A percentile compares a stretch with the other conserved stretches of the same genome.
phyloP scores from a whole-genome alignment of 2,329 filamentous ascomycete species.

The Ophiobolus disseminans region DNA sequence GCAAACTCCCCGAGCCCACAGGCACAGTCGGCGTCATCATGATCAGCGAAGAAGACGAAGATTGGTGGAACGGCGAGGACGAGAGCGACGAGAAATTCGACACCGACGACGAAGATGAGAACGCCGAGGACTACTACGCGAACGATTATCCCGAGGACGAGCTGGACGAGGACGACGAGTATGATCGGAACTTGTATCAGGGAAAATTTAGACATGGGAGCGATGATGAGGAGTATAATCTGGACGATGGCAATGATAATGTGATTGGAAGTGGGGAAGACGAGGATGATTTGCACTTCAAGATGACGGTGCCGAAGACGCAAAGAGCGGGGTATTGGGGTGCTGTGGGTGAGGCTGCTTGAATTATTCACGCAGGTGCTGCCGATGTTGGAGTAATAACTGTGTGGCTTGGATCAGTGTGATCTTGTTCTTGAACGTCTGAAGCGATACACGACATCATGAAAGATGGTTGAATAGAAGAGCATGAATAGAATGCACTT shows the following conservation, averaged over 20 bases:
- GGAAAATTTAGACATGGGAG: constrained; percentile 46
- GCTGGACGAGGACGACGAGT: constrained; percentile 74
- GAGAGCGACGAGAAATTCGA: constrained; percentile 61
- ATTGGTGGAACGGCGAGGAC: constrained; percentile 65
- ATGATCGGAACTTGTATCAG: constrained; percentile 54
- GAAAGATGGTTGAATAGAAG: too few species aligned
- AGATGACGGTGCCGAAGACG: constrained; percentile 35
- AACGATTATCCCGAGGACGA: constrained; percentile 84
- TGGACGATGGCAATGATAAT: constrained; percentile 24
- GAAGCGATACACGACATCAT: too few species aligned
- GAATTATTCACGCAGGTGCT: too few species aligned
- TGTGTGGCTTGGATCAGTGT: too few species aligned
- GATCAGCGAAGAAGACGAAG: constrained; percentile 59
- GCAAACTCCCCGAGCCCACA: constrained; percentile 28
- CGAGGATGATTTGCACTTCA: constrained; percentile 39
- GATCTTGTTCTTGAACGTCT: too few species aligned
- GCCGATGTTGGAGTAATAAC: too few species aligned
- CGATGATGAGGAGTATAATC: constrained; percentile 51
- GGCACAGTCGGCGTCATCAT: constrained; percentile 55
- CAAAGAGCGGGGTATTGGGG: constrained; percentile 36
- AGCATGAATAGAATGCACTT: too few species aligned
- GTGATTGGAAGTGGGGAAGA: constrained; percentile 34
- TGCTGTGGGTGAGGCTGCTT: constrained; percentile 6
- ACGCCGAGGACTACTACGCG: constrained; percentile 78
- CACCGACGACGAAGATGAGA: constrained; percentile 68